Percentiles rank a stretch among this genome's conserved stretches.
Conservation (phyloP, 139 green algal genomes). For the Chlamydomonas sp. region DNA sequence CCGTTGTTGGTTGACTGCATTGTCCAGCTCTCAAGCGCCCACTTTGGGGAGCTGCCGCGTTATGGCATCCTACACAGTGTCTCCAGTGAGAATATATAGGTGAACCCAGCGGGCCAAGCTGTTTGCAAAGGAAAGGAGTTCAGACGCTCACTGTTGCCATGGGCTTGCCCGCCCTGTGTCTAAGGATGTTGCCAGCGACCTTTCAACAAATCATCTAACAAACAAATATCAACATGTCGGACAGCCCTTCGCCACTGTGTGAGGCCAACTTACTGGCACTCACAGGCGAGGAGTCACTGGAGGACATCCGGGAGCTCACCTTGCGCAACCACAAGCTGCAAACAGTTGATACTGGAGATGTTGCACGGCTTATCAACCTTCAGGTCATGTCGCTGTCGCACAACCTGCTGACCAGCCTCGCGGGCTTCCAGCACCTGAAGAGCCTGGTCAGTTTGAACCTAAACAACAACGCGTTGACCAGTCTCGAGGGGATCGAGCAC, state of each 20-base stretch:
- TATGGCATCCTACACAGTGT: too few species aligned
- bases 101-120: too few species aligned
- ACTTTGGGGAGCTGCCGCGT: too few species aligned
- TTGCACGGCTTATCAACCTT: slow-evolving; percentile 11
- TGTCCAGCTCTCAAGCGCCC: too few species aligned
- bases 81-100: too few species aligned
- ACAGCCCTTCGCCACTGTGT: slow-evolving; percentile 3
- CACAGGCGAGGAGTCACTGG: slow-evolving; percentile 24
- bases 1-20: too few species aligned
- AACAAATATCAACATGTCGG: background rate
- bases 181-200: too few species aligned
- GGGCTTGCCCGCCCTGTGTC: too few species aligned
- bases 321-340: slow-evolving; percentile 40
- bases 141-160: too few species aligned
- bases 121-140: too few species aligned
- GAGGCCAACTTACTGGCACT: slow-evolving; percentile 36
- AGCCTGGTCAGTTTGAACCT: slow-evolving; percentile 46
- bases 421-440: slow-evolving; percentile 34
- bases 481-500: slow-evolving; percentile 36
- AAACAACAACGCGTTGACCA: slow-evolving; percentile 49
- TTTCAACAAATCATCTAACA: background rate
- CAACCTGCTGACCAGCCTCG: slow-evolving; percentile 41
- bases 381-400: slow-evolving; percentile 50
- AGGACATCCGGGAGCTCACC: slow-evolving; percentile 40
- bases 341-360: slow-evolving; percentile 10